Percentiles rank a stretch among this genome's conserved stretches.
phyloP scores from a whole-genome alignment of 2,329 filamentous ascomycete species.

The Aspergillus sp. region DNA sequence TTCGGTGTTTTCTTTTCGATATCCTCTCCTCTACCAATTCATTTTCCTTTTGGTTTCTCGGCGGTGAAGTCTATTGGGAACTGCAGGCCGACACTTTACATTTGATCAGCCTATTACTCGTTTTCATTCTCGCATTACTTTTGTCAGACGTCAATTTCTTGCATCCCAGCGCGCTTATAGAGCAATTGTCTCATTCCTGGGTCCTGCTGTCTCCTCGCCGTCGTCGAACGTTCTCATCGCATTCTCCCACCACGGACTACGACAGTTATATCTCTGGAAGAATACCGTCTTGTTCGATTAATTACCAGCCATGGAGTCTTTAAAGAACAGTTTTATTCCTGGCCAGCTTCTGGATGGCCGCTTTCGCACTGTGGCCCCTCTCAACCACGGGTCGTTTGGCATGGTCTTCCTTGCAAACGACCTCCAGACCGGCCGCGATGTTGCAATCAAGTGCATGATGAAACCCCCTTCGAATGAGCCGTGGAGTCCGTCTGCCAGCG shows the following conservation, averaged over 20 bases:
- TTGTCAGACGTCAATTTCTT: slow-evolving; percentile 12
- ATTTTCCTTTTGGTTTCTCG: slow-evolving; percentile 19
- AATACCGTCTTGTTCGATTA: slow-evolving; percentile 18
- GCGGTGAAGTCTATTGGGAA: slow-evolving; percentile 23
- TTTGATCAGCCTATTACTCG: slow-evolving; percentile 29
- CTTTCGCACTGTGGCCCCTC: slow-evolving; percentile 85
- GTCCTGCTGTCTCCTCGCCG: slow-evolving; percentile 11
- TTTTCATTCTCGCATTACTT: slow-evolving; percentile 17
- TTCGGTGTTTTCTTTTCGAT: slow-evolving; percentile 18
- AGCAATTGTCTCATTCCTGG: slow-evolving; percentile 15
- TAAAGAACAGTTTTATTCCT: slow-evolving; percentile 37
- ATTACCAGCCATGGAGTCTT: slow-evolving; percentile 32
- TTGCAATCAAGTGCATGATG: slow-evolving; percentile 95
- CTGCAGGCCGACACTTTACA: slow-evolving; percentile 21
- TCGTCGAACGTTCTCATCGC: slow-evolving; percentile 2
- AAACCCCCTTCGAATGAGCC: slow-evolving; percentile 69
- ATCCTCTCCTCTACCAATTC: slow-evolving; percentile 21
- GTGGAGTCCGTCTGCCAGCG: slow-evolving; percentile 65
- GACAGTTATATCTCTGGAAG: slow-evolving; percentile 14
- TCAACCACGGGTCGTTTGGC: slow-evolving; percentile 98
- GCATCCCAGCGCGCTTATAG: slow-evolving; percentile 9
- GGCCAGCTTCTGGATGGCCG: slow-evolving; percentile 59
- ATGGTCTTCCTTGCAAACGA: slow-evolving; percentile 96
- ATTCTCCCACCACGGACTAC: slow-evolving; percentile 2
- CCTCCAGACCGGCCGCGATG: slow-evolving; percentile 69